These are phyloP conservation scores for Phytophthora sansomeana DNA, from an alignment of 352 stramenopile species.

Conservation along the genomic window DNA sequence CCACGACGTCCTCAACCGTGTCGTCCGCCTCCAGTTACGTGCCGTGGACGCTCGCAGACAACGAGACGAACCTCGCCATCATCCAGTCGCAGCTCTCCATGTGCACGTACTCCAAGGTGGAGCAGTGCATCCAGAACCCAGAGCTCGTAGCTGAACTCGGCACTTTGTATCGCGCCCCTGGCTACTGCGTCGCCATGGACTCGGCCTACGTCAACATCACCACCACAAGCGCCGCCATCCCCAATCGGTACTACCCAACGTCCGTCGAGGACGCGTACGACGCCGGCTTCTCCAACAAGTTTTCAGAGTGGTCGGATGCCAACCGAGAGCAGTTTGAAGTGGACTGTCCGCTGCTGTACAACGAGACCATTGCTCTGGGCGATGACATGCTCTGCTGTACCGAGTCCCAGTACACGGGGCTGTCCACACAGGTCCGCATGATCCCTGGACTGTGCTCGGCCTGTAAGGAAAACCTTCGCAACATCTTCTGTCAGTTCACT, in stretches of 20 bases:
- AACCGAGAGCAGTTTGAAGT: constrained; percentile 70
- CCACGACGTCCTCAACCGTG: constrained; percentile 15
- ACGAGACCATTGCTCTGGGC: constrained; percentile 52
- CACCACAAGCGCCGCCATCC: constrained; percentile 37
- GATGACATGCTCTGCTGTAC: constrained; percentile 71
- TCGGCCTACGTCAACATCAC: constrained; percentile 55
- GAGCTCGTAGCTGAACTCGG: not conserved
- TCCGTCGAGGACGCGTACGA: constrained; percentile 56
- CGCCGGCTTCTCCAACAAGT: constrained; percentile 62
- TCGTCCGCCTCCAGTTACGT: constrained; percentile 38
- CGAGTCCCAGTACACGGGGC: constrained; percentile 59
- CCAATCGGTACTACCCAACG: constrained; percentile 66
- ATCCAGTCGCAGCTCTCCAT: constrained; percentile 50
- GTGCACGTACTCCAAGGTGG: constrained; percentile 71
- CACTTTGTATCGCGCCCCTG: constrained; percentile 29
- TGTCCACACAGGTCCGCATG: constrained; percentile 68
- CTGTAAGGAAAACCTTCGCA: constrained; percentile 73
- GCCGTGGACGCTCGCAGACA: constrained; percentile 53
- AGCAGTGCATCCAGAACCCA: constrained; percentile 57
- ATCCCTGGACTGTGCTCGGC: constrained; percentile 63
- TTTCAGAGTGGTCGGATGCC: constrained; percentile 60
- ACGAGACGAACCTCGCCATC: constrained; percentile 38
- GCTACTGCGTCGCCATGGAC: constrained; percentile 61
- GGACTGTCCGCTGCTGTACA: constrained; percentile 69
- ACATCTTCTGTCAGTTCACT: constrained; percentile 72